Percentiles rank a stretch among this genome's conserved stretches.
phyloP scores from a whole-genome alignment of 495 filamentous ascomycete species.

The Penicillium taxi region DNA sequence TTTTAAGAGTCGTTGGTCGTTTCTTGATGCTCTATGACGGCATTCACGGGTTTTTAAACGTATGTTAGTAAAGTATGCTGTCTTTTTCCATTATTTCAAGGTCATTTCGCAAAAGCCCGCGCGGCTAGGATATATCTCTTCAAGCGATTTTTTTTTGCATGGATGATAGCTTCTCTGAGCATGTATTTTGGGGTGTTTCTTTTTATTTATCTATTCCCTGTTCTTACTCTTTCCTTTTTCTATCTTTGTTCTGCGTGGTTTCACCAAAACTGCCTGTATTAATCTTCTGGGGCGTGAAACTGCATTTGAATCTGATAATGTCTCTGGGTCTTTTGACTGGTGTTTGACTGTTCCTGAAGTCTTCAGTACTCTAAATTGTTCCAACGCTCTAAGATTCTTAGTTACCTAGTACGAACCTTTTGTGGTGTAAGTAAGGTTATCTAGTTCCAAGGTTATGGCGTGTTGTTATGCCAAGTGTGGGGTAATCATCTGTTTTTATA shows the following conservation, averaged over 20 bases:
- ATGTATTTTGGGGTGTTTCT: conserved; percentile 1
- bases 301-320: conserved; percentile 13
- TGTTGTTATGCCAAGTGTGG: too few relatives aligned
- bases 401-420: too few relatives aligned
- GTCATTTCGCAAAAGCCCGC: neutral
- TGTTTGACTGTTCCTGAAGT: conserved; percentile 2
- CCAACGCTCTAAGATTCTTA: too few relatives aligned
- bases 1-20: neutral
- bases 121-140: neutral
- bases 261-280: conserved; percentile 7
- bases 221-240: conserved; percentile 4
- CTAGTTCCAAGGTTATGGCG: too few relatives aligned
- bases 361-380: neutral
- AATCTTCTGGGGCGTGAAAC: conserved; percentile 3
- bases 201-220: conserved; percentile 1
- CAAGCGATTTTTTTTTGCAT: conserved; percentile 12
- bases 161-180: conserved; percentile 15
- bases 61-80: conserved; percentile 12
- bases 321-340: conserved; percentile 12
- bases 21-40: neutral
- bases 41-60: conserved; percentile 6
- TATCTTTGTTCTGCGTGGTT: conserved; percentile 6
- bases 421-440: too few relatives aligned
- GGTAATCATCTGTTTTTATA: too few relatives aligned
- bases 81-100: conserved; percentile 1